phyloP scores from a whole-genome alignment of 1,139 yeast genomes.

The Insectozyma bohioensis region DNA sequence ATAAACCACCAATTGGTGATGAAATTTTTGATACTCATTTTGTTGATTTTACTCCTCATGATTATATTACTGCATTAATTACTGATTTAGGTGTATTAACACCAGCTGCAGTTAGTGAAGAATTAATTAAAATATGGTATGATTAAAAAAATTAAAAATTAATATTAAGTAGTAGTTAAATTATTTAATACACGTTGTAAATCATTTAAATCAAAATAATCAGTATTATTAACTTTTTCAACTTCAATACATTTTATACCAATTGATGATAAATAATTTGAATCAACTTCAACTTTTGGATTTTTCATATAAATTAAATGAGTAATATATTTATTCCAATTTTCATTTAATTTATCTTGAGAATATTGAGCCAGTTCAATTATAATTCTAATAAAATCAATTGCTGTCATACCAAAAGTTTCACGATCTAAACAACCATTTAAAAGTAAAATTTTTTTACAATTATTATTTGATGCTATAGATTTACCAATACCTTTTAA shows the following conservation, averaged over 20 bases:
- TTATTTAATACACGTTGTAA: slow-evolving; percentile 10
- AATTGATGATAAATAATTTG: slow-evolving; percentile 24
- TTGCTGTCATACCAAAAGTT: slow-evolving; percentile 64
- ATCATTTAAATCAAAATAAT: slow-evolving; percentile 40
- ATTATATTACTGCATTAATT: slow-evolving; percentile 89
- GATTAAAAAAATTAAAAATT: slow-evolving; percentile 46
- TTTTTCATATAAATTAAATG: slow-evolving; percentile 55
- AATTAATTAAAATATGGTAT: slow-evolving; percentile 96
- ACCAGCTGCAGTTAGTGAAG: slow-evolving; percentile 97
- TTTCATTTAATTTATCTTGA: slow-evolving; percentile 16
- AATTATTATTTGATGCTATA: slow-evolving; percentile 32
- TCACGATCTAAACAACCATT: slow-evolving; percentile 80
- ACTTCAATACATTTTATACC: slow-evolving; percentile 53
- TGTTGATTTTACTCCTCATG: slow-evolving; percentile 94
- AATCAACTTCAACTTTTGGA: slow-evolving; percentile 50
- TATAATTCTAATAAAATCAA: slow-evolving; percentile 55
- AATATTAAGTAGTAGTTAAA: slow-evolving; percentile 1
- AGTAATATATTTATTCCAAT: slow-evolving; percentile 49
- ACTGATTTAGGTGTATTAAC: slow-evolving; percentile 96
- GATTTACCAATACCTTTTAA: slow-evolving; percentile 73
- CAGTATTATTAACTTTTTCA: slow-evolving; percentile 19
- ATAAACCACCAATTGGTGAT: slow-evolving; percentile 13
- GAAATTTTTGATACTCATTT: slow-evolving; percentile 39
- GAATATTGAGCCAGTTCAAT: slow-evolving; percentile 50
- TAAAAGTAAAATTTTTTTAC: slow-evolving; percentile 53